Evolutionary conservation across 805 yeast genomes (phyloP).

Genomic region (Nakazawaea holstii): DNA sequence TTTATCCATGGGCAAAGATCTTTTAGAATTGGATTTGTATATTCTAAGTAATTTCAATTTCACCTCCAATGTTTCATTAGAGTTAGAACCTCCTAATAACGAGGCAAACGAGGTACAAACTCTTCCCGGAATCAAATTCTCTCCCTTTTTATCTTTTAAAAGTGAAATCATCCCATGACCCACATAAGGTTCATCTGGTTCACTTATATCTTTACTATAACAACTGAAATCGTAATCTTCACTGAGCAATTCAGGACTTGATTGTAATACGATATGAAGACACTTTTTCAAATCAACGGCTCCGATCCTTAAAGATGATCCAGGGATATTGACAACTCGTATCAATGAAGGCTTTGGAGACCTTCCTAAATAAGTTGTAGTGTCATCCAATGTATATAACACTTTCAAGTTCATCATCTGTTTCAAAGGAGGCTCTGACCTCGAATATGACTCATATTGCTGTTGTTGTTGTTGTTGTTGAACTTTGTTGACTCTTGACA

Average conservation of each 20-base stretch:
- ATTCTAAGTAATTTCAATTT: slow-evolving; percentile 37
- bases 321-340: slow-evolving; percentile 36
- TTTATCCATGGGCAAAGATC: background rate
- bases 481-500: background rate
- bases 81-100: slow-evolving; percentile 28
- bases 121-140: slow-evolving; percentile 44
- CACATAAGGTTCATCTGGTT: slow-evolving; percentile 48
- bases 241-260: slow-evolving; percentile 40
- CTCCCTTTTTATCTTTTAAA: slow-evolving; percentile 17
- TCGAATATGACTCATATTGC: background rate
- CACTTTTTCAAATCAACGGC: slow-evolving; percentile 39
- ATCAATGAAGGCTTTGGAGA: slow-evolving; percentile 29
- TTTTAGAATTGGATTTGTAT: background rate
- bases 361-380: slow-evolving; percentile 37
- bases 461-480: background rate
- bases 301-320: slow-evolving; percentile 34
- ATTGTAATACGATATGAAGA: slow-evolving; percentile 35
- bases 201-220: slow-evolving; percentile 40
- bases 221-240: slow-evolving; percentile 40
- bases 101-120: slow-evolving; percentile 50
- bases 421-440: slow-evolving; percentile 3
- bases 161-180: slow-evolving; percentile 38
- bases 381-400: slow-evolving; percentile 36
- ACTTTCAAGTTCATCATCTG: slow-evolving; percentile 23
- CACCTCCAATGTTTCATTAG: slow-evolving; percentile 51